These are phyloP conservation scores for Umbelopsis sp. DNA, from an alignment of 192 early-diverging fungal genomes.

Conservation along the genomic window DNA sequence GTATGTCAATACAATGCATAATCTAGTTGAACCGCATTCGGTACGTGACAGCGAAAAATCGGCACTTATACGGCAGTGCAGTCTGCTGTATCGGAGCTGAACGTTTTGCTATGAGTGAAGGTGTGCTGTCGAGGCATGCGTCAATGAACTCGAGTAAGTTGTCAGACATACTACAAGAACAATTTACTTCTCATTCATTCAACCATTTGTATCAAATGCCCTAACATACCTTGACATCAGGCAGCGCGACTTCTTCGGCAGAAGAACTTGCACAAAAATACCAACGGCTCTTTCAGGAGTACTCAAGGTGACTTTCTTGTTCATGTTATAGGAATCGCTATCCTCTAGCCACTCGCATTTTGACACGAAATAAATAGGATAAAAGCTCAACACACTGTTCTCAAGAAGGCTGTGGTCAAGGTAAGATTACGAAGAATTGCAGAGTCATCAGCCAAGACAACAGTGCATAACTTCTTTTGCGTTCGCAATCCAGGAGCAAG, in stretches of 20 bases:
- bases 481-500: conserved; percentile 50
- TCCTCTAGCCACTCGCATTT: not conserved
- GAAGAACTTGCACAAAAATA: conserved; percentile 61
- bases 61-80: not conserved
- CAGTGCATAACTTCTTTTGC: not conserved
- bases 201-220: not conserved
- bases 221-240: conserved; percentile 6
- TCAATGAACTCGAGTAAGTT: conserved; percentile 28
- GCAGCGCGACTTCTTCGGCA: conserved; percentile 39
- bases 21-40: too few species aligned
- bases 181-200: not conserved
- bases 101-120: conserved; percentile 25
- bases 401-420: conserved; percentile 61
- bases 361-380: conserved; percentile 33
- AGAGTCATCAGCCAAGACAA: not conserved
- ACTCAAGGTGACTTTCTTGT: conserved; percentile 43
- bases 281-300: conserved; percentile 55
- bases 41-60: not conserved
- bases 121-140: conserved; percentile 25
- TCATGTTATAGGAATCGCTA: not conserved
- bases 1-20: too few species aligned
- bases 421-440: conserved; percentile 24
- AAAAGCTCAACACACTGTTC: conserved; percentile 60
- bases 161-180: not conserved
- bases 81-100: not conserved